Base-by-base conservation (phyloP, 305 asterid species). In the Coffea humblotiana region DNA sequence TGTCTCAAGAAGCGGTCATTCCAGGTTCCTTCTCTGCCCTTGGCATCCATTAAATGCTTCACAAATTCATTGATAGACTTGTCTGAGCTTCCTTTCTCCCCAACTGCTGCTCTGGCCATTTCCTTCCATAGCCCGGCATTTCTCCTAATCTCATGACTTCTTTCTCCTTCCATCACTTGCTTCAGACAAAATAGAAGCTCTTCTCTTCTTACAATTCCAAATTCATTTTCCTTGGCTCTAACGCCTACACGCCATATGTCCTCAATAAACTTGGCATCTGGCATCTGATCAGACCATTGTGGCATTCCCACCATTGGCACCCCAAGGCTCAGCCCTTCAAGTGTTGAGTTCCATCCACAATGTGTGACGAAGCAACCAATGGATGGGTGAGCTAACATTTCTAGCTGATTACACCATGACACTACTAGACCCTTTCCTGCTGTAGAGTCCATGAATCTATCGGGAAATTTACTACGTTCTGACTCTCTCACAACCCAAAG, bases 281-380 rank as follows among this genome's bases (percentile, higher is more conserved):
- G 88, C 90, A 90, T 82, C 72, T 92, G 96, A 63, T 92, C 95
- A 1, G 95, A 67, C 91, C 92, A 92, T 82, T 92, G 94, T 0
- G 97, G 97, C 77, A 91, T 72, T 5, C 85, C 97, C 83, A 92
- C 89, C 93, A 91, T 92, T 0, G 93, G 94, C 78, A 92, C 89
- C 0, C 97, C 95, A 2, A 90, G 85, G 23, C 88, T 77, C 77
- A 92, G 56, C n/a, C 91, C 93, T 79, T 92, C 95, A 0, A 90
- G 84, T 8, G 95, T 88, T 23, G 95, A 89, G 66, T 89, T 91
- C 94, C 92, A 91, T 29, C 93, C 94, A 25, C 95, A 89, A 63
- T 92, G 95, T 19, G 92, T 88, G 67, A 92, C 87, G 8, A 91
- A 92, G 11, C 93, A 91, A 5, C 96, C 96, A 0, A 91, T 49